Conservation (phyloP, 2,329 filamentous ascomycete genomes). For the Nemania serpens region DNA sequence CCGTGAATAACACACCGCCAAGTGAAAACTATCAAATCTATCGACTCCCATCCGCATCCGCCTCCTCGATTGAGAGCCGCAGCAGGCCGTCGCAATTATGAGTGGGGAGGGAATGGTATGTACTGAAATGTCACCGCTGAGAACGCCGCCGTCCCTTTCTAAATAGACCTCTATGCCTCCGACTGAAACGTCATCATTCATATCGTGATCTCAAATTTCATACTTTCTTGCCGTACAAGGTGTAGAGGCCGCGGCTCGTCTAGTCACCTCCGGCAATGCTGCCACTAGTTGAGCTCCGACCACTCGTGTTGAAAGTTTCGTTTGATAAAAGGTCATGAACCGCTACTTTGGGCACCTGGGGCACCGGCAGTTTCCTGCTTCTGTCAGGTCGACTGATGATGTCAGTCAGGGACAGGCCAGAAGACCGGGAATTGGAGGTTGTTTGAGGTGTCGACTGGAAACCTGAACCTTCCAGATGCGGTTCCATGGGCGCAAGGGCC, state of each 20-base stretch:
- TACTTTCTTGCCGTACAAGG: slow-evolving; percentile 9
- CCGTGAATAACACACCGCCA: slow-evolving; percentile 22
- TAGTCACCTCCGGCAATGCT: slow-evolving; percentile 77
- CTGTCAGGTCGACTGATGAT: slow-evolving; percentile 91
- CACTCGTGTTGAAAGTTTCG: slow-evolving; percentile 70
- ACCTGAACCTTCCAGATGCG: slow-evolving; percentile 53
- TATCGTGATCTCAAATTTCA: slow-evolving; percentile 30
- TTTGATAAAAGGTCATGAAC: slow-evolving; percentile 79
- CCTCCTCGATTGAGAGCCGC: slow-evolving; percentile 24
- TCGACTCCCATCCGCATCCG: slow-evolving; percentile 24
- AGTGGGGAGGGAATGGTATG: slow-evolving; percentile 21
- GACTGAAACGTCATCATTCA: slow-evolving; percentile 40
- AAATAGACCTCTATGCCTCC: slow-evolving; percentile 37
- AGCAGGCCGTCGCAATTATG: slow-evolving; percentile 30
- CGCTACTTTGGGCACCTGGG: slow-evolving; percentile 86
- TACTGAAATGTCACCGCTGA: slow-evolving; percentile 28
- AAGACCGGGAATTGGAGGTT: slow-evolving; percentile 47
- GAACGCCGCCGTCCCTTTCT: slow-evolving; percentile 40
- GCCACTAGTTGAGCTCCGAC: slow-evolving; percentile 75
- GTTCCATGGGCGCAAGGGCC: slow-evolving; percentile 63
- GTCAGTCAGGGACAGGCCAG: slow-evolving; percentile 82
- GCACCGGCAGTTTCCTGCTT: slow-evolving; percentile 85
- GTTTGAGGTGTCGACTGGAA: slow-evolving; percentile 49
- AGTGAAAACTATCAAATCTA: slow-evolving; percentile 25
- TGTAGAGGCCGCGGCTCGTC: slow-evolving; percentile 57